phyloP scores from a whole-genome alignment of 768 basidiomycete species.

The Baorangia bicolor region DNA sequence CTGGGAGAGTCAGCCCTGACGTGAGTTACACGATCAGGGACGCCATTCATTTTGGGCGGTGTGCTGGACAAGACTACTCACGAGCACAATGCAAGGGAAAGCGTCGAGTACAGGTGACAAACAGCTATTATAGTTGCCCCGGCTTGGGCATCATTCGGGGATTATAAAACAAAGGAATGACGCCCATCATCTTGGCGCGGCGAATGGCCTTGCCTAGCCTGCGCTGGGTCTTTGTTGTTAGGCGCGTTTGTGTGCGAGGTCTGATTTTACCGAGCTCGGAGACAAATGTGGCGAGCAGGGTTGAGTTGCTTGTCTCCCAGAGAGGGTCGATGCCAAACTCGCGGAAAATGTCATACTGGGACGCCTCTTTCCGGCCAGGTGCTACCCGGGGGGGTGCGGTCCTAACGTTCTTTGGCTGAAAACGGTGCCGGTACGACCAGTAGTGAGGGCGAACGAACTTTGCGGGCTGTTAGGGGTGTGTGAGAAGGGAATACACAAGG shows the following conservation, averaged over 20 bases:
- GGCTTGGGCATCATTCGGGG: slow-evolving; percentile 26
- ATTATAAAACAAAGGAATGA: slow-evolving; percentile 56
- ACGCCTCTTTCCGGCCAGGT: slow-evolving; percentile 54
- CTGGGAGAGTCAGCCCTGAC: background rate
- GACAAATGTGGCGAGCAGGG: slow-evolving; percentile 56
- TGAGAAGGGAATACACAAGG: too few relatives aligned
- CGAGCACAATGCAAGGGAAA: background rate
- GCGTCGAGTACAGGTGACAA: background rate
- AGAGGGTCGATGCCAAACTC: slow-evolving; percentile 74
- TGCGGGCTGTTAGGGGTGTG: background rate
- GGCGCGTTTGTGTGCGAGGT: slow-evolving; percentile 60
- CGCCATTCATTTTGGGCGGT: background rate
- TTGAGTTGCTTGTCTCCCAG: slow-evolving; percentile 59
- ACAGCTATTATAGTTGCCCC: slow-evolving; percentile 6
- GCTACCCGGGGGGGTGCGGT: slow-evolving; percentile 46
- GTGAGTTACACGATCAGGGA: slow-evolving; percentile 10
- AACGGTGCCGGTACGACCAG: slow-evolving; percentile 41
- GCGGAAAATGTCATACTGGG: slow-evolving; percentile 63
- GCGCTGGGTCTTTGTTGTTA: slow-evolving; percentile 80
- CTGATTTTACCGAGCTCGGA: slow-evolving; percentile 81
- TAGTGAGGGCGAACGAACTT: slow-evolving; percentile 51
- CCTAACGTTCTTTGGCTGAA: slow-evolving; percentile 18
- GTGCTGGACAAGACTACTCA: background rate
- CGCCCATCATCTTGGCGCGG: slow-evolving; percentile 88
- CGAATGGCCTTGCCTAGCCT: slow-evolving; percentile 81